Evolutionary conservation across 192 early-diverging fungal species (phyloP).

Genomic region (Backusella tuberculispora): DNA sequence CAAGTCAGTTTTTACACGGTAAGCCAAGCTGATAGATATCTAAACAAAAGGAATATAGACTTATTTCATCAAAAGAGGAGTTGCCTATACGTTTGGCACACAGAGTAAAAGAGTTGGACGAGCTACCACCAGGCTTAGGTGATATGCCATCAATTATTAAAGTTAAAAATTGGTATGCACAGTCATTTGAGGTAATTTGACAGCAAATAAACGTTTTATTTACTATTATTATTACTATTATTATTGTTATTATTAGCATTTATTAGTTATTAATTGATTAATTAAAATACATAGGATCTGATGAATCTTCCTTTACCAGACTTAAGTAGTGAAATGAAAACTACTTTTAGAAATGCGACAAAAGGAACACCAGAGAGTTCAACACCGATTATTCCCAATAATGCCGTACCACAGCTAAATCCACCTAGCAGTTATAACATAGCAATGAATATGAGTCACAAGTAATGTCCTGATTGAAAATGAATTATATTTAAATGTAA

Average conservation of each 20-base stretch:
- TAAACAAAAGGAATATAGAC: not conserved
- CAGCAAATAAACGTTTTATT: too few relatives aligned
- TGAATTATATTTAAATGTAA: not conserved
- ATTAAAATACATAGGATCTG: conserved; percentile 32
- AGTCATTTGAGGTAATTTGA: conserved; percentile 73
- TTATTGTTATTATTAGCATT: too few relatives aligned
- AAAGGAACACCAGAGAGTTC: conserved; percentile 13
- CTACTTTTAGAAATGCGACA: conserved; percentile 2
- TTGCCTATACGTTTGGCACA: conserved; percentile 92
- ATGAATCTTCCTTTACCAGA: conserved; percentile 37
- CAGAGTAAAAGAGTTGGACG: conserved; percentile 93
- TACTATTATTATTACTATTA: too few relatives aligned
- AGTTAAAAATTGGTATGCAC: conserved; percentile 95
- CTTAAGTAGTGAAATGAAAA: conserved; percentile 21
- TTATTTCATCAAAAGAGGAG: conserved; percentile 59
- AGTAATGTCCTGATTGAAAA: conserved; percentile 34
- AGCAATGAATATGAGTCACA: conserved; percentile 49
- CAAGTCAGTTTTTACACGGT: conserved; percentile 76
- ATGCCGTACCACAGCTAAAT: conserved; percentile 36
- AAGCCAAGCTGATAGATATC: not conserved
- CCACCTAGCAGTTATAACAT: not conserved
- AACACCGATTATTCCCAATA: conserved; percentile 50
- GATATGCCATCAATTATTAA: conserved; percentile 88
- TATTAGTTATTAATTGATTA: not conserved
- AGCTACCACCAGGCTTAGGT: conserved; percentile 81